A percentile compares a stretch with the other conserved stretches of the same genome.
phyloP scores from a whole-genome alignment of 257 asterid species.

The Paraleonurus japonicus region DNA sequence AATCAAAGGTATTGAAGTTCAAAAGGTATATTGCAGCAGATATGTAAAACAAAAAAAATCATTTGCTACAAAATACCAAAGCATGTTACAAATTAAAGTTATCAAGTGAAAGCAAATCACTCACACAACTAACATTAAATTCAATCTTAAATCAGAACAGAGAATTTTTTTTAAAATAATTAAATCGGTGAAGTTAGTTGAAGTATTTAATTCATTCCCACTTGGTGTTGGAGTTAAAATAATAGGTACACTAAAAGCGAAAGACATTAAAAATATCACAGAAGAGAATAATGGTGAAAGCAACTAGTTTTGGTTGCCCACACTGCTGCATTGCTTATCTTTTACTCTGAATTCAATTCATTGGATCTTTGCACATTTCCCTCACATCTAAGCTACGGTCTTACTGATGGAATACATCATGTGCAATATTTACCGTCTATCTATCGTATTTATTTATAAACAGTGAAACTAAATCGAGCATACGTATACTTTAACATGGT shows the following conservation, averaged over 20 bases:
- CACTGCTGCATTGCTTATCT: constrained; percentile 18
- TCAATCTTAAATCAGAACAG: neutral
- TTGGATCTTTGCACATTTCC: constrained; percentile 13
- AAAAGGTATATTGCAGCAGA: neutral
- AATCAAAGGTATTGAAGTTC: neutral
- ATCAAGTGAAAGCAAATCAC: constrained; percentile 8
- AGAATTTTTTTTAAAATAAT: constrained; percentile 11
- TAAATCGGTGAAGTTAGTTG: constrained; percentile 23
- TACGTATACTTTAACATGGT: neutral
- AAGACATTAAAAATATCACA: constrained; percentile 18
- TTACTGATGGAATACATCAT: neutral
- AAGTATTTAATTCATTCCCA: constrained; percentile 31
- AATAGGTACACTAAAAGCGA: constrained; percentile 26
- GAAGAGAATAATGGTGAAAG: constrained; percentile 36
- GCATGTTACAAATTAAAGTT: neutral
- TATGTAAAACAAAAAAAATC: neutral
- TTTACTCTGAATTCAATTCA: constrained; percentile 13
- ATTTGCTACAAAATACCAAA: neutral
- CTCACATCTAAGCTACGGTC: constrained; percentile 8
- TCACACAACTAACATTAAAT: neutral
- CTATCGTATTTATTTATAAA: neutral
- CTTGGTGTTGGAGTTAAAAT: constrained; percentile 27
- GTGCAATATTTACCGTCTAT: neutral
- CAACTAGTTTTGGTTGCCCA: constrained; percentile 50
- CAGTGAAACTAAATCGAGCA: neutral